Evolutionary conservation across 495 filamentous ascomycete genomes (phyloP), one percentile per base, ranked within the genome.

Genomic region (Penicillium goetzii): DNA sequence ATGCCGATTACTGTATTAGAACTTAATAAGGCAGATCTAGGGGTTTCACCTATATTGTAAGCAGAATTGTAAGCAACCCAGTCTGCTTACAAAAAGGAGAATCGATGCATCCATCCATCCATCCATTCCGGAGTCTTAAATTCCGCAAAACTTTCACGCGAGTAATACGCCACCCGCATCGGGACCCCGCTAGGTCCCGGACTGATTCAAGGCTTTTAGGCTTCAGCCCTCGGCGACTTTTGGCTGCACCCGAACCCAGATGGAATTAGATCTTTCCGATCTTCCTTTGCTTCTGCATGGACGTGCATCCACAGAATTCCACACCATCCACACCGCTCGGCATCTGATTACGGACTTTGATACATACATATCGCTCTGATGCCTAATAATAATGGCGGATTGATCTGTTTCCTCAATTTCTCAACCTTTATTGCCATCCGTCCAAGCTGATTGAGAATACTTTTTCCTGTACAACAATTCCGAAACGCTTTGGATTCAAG

Each of bases 161-260:
- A 60, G 33, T 60, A 52, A 60, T 51, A 14, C 58, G 15, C 58
- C 43, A 50, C 45, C 45, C 45, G 45, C 21, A 15, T 60, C 36
- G 43, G 43, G 47, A 26, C 32, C 45, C 58, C 58, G 28, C 26
- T 23, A 17, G 4, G 14, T 14, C 2, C 19, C 32, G 4, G 2
- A 10, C 58, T 60, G 58, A 60, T 60, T 60, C 58, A 60, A 21
- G 43, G 52, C 52, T 21, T 30, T 6, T 3, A 30, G 6, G 28
- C 6, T 32, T 8, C 30, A 32, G 30, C 30, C 30, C 30, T 59
- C 58, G 58, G 41, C 57, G 45, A 60, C 58, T 58, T 49, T 32
- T 47, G 43, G 43, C 43, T 23, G 9, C 9, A 47, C 43, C 36
- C 36, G 14, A 40, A 9, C 12, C 36, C 15, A 47, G 6, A 43